These are phyloP conservation scores for Tuber magnatum DNA, from an alignment of 495 filamentous ascomycete species.

Conservation along the genomic window DNA sequence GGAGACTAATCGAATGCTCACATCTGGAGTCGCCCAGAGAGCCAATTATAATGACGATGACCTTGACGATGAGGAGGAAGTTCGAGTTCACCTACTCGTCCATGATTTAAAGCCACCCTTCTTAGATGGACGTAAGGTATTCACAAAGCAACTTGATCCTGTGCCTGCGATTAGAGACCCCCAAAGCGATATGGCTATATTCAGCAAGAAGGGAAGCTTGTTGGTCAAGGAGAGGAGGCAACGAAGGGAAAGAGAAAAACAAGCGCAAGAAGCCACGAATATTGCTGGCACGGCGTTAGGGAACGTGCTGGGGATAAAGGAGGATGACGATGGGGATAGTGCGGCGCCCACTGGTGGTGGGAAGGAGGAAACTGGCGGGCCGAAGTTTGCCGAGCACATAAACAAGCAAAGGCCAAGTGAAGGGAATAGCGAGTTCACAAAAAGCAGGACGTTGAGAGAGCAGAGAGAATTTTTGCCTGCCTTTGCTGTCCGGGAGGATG, in stretches of 20 bases:
- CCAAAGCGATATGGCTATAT: constrained; percentile 98
- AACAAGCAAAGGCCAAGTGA: constrained; percentile 61
- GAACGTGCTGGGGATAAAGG: constrained; percentile 89
- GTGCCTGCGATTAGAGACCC: constrained; percentile 87
- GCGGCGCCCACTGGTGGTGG: constrained; percentile 45
- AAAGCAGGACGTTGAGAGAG: constrained; percentile 82
- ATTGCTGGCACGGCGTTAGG: constrained; percentile 86
- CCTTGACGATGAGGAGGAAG: constrained; percentile 84
- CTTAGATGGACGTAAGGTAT: constrained; percentile 86
- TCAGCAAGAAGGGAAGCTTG: constrained; percentile 88
- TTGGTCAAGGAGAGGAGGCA: constrained; percentile 86
- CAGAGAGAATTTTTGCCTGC: constrained; percentile 92
- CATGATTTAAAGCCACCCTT: constrained; percentile 95
- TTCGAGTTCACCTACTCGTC: constrained; percentile 80
- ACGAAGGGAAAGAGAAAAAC: constrained; percentile 87
- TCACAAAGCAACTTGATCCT: constrained; percentile 95
- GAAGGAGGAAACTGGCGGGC: constrained; percentile 62
- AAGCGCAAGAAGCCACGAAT: constrained; percentile 92
- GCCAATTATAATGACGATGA: constrained; percentile 73
- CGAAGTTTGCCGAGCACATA: constrained; percentile 85
- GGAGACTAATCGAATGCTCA: constrained; percentile 98
- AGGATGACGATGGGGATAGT: constrained; percentile 55
- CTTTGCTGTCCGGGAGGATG: constrained; percentile 92
- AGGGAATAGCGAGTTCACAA: constrained; percentile 85
- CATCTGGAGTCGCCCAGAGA: constrained; percentile 87